Evolutionary conservation across 768 basidiomycete genomes (phyloP), one percentile per base, ranked within the genome.

Genomic region (Macrocybe gigantea): DNA sequence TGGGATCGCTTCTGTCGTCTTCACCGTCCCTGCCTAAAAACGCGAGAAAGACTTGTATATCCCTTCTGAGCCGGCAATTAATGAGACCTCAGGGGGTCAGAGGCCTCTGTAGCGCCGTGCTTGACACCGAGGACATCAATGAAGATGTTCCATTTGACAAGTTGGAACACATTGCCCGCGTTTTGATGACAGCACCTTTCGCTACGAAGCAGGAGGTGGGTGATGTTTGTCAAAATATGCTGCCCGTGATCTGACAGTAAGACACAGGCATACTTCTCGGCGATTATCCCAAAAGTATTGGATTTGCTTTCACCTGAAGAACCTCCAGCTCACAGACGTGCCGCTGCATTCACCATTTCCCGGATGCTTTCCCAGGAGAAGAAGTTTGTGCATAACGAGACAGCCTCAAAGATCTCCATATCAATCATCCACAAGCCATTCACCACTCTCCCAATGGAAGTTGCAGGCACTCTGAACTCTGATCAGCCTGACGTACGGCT

Each of bases 11-110:
- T n/a, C 55, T 88, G 31, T 73, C 82, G 2, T 63, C 65, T 7
- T 60, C 69, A 8, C 66, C 70, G 1, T 60, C 66, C 1, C 68
- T 71, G 1, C 70, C 78, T 4, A 49, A 63, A 11, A 78, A 88
- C 56, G 74, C 80, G 33, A 74, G 75, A 36, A 84, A 74, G 56
- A 55, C 80, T 31, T 86, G 81, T 53, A 69, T 77, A 0, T 71
- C 71, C n/a, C 66, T 89, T 32, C 75, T 93, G 22, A 83, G 80
- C 53, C 73, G 76, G 48, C 88, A 90, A 58, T 64, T 93, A 7
- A 64, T 88, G 14, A 79, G 86, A 14, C 78, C 81, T 0, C 77
- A 80, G 15, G 91, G 91, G 1, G 72, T 92, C 1, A 71, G 69
- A 30, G 87, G 86, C 0, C 72, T 93, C 13, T 82, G 79, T 53